Evolutionary conservation across 352 stramenopile genomes (phyloP), one percentile per base, ranked within the genome.

Genomic region (Phytophthora pseudosyringae): DNA sequence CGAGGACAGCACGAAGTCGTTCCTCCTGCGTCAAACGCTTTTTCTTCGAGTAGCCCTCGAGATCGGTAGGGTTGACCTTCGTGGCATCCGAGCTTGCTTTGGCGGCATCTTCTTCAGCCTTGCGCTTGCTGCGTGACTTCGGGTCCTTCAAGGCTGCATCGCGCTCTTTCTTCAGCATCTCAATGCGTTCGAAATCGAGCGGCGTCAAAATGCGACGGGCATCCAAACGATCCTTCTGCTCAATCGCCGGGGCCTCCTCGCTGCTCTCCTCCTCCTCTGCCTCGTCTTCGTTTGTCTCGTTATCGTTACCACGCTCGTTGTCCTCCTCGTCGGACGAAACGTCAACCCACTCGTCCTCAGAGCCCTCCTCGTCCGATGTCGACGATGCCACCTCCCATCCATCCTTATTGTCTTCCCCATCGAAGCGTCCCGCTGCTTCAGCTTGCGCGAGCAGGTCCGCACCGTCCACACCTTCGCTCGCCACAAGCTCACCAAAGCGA

Each of bases 381-480:
- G 73, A 80, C 29, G 78, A 88, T 15, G 85, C 85, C n/a, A 95
- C 64, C 39, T 90, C 88, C 86, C 86, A 96, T 15, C 84, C 86
- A 53, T 95, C 85, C 59, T 86, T 71, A 59, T 93, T 93, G 51
- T 95, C 85, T 52, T 95, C 88, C 11, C 71, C 78, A 41, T 94
- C 86, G 31, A 96, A 94, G 26, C 86, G 86, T 31, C 86, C 84
- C 36, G 60, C 67, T 5, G 81, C 80, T 60, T 95, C 76, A 43
- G 83, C 83, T 55, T 95, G 84, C 26, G 91, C 83, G 15, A 99
- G 80, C 41, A 99, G 76, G 49, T 99, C 97, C 4, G 95, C 96
- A 40, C 98, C 98, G 41, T 99, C 96, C 1, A 99, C 96, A 40
- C 95, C 95, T 50, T 97, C 85, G 2, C 84, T 81, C 3, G 96